Conservation (phyloP, 495 filamentous ascomycete species). For the Clohesyomyces aquaticus region DNA sequence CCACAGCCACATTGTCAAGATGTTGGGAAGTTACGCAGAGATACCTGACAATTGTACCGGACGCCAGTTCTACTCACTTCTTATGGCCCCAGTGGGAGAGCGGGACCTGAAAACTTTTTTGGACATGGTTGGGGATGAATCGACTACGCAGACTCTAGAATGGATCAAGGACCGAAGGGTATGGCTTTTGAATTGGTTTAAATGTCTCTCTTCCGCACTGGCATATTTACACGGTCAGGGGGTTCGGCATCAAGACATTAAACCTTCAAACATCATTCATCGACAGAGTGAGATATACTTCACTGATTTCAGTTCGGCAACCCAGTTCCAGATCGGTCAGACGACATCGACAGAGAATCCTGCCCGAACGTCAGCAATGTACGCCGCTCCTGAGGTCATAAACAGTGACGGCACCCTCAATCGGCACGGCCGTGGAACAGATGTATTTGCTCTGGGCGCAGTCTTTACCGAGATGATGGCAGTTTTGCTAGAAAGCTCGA, state of each 20-base stretch:
- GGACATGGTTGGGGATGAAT: slow-evolving; percentile 16
- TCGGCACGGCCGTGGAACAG: slow-evolving; percentile 21
- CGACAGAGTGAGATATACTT: slow-evolving; percentile 13
- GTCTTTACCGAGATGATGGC: slow-evolving; percentile 32
- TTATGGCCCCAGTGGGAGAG: slow-evolving; percentile 22
- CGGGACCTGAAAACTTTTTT: slow-evolving; percentile 19
- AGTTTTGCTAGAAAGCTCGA: slow-evolving; percentile 14
- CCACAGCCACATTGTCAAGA: slow-evolving; percentile 20
- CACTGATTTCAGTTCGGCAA: slow-evolving; percentile 31
- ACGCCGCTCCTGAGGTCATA: slow-evolving; percentile 31
- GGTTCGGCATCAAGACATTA: slow-evolving; percentile 27
- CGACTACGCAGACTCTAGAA: not conserved
- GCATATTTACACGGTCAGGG: slow-evolving; percentile 23
- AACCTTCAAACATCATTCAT: slow-evolving; percentile 22
- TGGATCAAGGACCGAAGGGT: slow-evolving; percentile 3
- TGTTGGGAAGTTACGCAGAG: slow-evolving; percentile 19
- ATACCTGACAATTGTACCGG: not conserved
- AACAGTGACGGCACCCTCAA: slow-evolving; percentile 10
- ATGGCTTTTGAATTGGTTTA: slow-evolving; percentile 24
- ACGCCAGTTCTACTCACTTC: slow-evolving; percentile 15
- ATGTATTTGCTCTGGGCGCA: slow-evolving; percentile 32
- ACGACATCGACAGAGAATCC: slow-evolving; percentile 36
- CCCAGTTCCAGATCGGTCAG: slow-evolving; percentile 18
- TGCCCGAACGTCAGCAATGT: slow-evolving; percentile 30
- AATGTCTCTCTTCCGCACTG: slow-evolving; percentile 20